Base-by-base conservation (phyloP, 345 rosid genomes). In the Leavenworthia alabamica region DNA sequence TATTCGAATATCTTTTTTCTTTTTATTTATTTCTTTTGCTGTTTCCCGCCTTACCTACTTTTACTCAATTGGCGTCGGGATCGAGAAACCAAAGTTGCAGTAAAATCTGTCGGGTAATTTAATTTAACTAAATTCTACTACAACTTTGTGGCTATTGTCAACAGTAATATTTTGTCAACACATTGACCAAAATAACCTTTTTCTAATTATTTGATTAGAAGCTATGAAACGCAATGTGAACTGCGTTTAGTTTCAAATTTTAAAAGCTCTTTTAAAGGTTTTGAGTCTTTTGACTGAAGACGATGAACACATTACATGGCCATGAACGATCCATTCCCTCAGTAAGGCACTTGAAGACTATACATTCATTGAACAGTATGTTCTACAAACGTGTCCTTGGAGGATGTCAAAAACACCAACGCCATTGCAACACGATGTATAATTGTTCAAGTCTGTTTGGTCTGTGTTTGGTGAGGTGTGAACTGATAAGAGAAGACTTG, bases 61-160 rank as follows among this genome's bases (percentile, higher is more conserved):
- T 56, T 54, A 70, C 62, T 53, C 57, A 70, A n/a, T 54, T 53
- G 68, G 57, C 27, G 62, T 62, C 28, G 74, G 54, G 28, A 70
- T 70, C 63, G 74, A 70, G 74, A 70, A 61, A 61, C 68, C 62
- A 70, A 62, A 45, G 56, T 20, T n/a, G 68, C 68, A 45, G 68
- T 70, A 55, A 62, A 70, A 61, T 36, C 68, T 53, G 57, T 54
- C 68, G 73, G 68, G 43, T 52, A 24, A 44, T 50, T 26, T n/a
- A n/a, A 26, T 4, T 43, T 7, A 60, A 26, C 24, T 42, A 52
- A 69, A 61, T 45, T 61, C 48, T 47, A n/a, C n/a, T n/a, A 45
- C 62, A 19, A 28, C 67, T 60, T 69, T 53, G 11, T 13, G 40
- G 11, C 7, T 0, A 35, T 53, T 45, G 73, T 60, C 73, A 69